Evolutionary conservation across 2,329 filamentous ascomycete species (phyloP).

Genomic region (Lachnellula cervina): DNA sequence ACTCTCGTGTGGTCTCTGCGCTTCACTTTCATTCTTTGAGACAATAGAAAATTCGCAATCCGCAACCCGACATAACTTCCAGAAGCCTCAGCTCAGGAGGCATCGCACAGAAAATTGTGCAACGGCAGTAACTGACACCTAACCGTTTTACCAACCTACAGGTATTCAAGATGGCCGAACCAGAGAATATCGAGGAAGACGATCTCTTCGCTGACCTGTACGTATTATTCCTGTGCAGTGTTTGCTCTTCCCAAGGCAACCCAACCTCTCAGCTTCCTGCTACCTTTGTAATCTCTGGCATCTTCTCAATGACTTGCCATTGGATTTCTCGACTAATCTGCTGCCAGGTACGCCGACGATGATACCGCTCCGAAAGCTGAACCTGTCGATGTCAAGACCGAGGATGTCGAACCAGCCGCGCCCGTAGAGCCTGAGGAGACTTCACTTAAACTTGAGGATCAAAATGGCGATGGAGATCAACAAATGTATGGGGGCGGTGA

Average conservation of each 20-base stretch:
- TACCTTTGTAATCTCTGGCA: neutral
- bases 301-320: slow-evolving; percentile 7
- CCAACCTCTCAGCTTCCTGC: neutral
- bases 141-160: neutral
- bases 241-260: neutral
- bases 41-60: too few relatives aligned
- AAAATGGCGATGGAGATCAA: slow-evolving; percentile 38
- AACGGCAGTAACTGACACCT: neutral
- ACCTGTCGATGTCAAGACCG: slow-evolving; percentile 26
- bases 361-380: slow-evolving; percentile 45
- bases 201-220: slow-evolving; percentile 93
- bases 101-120: neutral
- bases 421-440: slow-evolving; percentile 23
- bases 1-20: too few relatives aligned
- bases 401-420: slow-evolving; percentile 29
- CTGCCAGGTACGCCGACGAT: slow-evolving; percentile 61
- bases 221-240: slow-evolving; percentile 35
- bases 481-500: slow-evolving; percentile 41
- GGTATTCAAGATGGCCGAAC: slow-evolving; percentile 62
- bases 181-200: slow-evolving; percentile 77
- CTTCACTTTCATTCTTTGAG: too few relatives aligned
- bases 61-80: neutral
- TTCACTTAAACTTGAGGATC: slow-evolving; percentile 21
- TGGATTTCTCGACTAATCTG: slow-evolving; percentile 7
- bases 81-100: neutral